Evolutionary conservation across 805 yeast species (phyloP), one percentile per base, ranked within the genome.

Genomic region (Teunomyces gatunensis): DNA sequence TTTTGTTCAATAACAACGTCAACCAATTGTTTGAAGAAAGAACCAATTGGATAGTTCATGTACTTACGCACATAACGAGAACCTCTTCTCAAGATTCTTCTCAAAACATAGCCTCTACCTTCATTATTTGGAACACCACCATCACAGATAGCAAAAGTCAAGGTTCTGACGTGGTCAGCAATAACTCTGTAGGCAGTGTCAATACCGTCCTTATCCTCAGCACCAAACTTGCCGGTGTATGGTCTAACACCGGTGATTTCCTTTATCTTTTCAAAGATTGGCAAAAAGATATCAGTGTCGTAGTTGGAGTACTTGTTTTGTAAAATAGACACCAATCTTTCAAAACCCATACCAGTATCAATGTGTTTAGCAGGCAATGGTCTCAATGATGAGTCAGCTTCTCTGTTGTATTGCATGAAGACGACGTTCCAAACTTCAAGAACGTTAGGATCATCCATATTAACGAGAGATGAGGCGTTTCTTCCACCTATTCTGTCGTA

Each of bases 81-180:
- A 62, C 99, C 99, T 77, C 99, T 87, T 77, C 99, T 87, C 62
- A 94, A 77, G 58, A 94, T 91, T 76, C 99, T 87, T 75, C 99
- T 85, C 67, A 94, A 75, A 39, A 94, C 99, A 63, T 94, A 94
- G 60, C 99, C 99, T 74, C 99, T 86, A 60, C 99, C 99, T 65
- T 94, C 99, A 63, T 91, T 94, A 73, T 94, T 94, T 64, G 99
- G 99, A 48, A 94, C 97, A 63, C 99, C 99, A 62, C 99, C 99
- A 68, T 94, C 99, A 34, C 96, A 88, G 50, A 94, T 78, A 43
- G 99, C 97, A 69, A 94, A 89, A 2, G 96, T 89, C 65, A 94
- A 79, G 21, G 99, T 94, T 72, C 99, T 85, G 32, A 94, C 97
- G 67, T 94, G 99, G 72, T 94, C 99, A 47, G 99, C 99, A 57